phyloP scores from a whole-genome alignment of 352 stramenopile species.

The Globisporangium perplexum region DNA sequence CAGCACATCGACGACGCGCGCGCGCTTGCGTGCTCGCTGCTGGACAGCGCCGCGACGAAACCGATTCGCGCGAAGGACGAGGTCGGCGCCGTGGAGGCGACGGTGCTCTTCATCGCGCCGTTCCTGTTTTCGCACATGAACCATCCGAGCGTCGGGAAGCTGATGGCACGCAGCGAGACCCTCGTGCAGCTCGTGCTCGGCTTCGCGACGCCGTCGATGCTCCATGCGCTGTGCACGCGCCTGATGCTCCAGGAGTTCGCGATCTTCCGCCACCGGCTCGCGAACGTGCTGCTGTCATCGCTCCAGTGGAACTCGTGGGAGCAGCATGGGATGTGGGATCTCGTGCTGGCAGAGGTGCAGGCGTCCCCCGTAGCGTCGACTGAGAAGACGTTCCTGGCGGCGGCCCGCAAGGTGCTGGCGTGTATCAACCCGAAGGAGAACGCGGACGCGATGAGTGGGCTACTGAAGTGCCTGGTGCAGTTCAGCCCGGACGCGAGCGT shows the following conservation, averaged over 20 bases:
- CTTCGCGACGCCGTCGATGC: conserved; percentile 52
- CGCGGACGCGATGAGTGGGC: conserved; percentile 60
- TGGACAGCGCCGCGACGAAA: conserved; percentile 30
- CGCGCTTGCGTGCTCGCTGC: conserved; percentile 46
- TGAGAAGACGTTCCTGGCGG: conserved; percentile 57
- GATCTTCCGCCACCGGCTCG: conserved; percentile 60
- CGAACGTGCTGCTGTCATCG: conserved; percentile 69
- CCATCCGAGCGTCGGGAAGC: conserved; percentile 51
- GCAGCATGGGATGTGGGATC: conserved; percentile 75
- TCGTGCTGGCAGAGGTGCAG: conserved; percentile 65
- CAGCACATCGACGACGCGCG: conserved; percentile 79
- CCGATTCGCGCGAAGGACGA: conserved; percentile 33
- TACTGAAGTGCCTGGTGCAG: conserved; percentile 73
- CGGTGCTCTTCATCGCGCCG: conserved; percentile 47
- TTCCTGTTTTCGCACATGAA: conserved; percentile 70
- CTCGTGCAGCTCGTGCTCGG: conserved; percentile 63
- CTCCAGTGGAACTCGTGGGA: conserved; percentile 83
- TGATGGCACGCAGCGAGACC: conserved; percentile 53
- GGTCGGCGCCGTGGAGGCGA: conserved; percentile 57
- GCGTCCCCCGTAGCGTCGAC: conserved; percentile 21
- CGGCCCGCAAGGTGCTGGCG: conserved; percentile 66
- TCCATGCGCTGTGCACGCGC: conserved; percentile 50
- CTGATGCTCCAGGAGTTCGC: conserved; percentile 73
- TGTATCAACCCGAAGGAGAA: conserved; percentile 70
- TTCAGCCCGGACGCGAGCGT: conserved; percentile 58